A percentile compares a stretch with the other conserved stretches of the same genome.
Conservation (phyloP, 306 rosid genomes). For the Rosa chinensis region DNA sequence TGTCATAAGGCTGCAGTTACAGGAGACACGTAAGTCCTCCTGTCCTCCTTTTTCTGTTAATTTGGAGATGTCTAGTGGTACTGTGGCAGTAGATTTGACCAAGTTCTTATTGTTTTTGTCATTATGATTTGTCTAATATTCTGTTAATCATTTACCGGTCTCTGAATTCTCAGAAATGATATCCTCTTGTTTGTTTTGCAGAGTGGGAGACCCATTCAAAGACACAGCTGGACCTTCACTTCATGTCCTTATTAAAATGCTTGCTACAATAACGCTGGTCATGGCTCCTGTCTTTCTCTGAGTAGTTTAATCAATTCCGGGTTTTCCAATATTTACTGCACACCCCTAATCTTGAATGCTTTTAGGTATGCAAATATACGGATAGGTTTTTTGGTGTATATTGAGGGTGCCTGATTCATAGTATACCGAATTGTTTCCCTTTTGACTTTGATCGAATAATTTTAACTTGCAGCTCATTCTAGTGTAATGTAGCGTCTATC, state of each 20-base stretch:
- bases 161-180: background rate
- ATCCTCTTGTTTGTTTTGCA: conserved; percentile 35
- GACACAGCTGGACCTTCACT: conserved; percentile 99
- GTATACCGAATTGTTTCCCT: conserved; percentile 31
- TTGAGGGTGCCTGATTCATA: conserved; percentile 43
- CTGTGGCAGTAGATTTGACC: background rate
- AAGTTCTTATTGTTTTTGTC: background rate
- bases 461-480: conserved; percentile 33
- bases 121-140: background rate
- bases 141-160: background rate
- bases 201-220: conserved; percentile 98
- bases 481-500: conserved; percentile 19
- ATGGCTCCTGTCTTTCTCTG: conserved; percentile 99
- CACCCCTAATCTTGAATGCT: conserved; percentile 40
- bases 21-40: conserved; percentile 86
- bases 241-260: conserved; percentile 97
- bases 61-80: background rate
- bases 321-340: conserved; percentile 34
- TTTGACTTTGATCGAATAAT: conserved; percentile 32
- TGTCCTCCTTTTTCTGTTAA: conserved; percentile 6
- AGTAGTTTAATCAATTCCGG: conserved; percentile 45
- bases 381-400: conserved; percentile 55
- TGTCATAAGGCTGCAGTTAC: conserved; percentile 95
- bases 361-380: conserved; percentile 40
- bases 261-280: conserved; percentile 88